These are phyloP conservation scores for Brassica carinata DNA, from an alignment of 345 rosid genomes.

Conservation along the genomic window DNA sequence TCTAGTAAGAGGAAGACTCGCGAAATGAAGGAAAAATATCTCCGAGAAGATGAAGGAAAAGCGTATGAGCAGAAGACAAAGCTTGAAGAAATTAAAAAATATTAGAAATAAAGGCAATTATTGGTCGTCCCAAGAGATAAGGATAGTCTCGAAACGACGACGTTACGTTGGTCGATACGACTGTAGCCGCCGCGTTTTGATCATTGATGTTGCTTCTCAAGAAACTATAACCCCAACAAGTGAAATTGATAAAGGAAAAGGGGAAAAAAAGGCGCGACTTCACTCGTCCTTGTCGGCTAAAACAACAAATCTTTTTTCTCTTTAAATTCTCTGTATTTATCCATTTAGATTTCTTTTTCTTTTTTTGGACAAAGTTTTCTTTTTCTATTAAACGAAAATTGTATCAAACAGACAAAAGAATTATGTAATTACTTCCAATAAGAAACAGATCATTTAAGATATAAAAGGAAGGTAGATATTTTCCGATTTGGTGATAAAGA, in stretches of 20 bases:
- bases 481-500: neutral
- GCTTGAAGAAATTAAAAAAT: neutral
- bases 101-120: constrained; percentile 9
- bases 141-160: constrained; percentile 34
- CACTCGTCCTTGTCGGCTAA: constrained; percentile 36
- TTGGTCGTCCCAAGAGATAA: constrained; percentile 39
- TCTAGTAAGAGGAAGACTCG: constrained; percentile 32
- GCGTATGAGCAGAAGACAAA: constrained; percentile 17
- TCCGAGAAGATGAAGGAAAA: neutral
- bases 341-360: neutral
- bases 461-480: neutral
- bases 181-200: constrained; percentile 42
- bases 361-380: no score
- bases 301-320: neutral
- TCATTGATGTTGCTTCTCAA: constrained; percentile 32
- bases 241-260: neutral
- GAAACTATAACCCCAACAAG: constrained; percentile 8
- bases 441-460: neutral
- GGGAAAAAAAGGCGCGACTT: neutral
- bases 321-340: neutral
- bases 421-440: neutral
- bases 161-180: constrained; percentile 36
- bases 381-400: neutral
- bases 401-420: neutral
- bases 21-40: neutral